Conservation (phyloP, 2,329 filamentous ascomycete genomes). For the Phaeosphaeriaceae sp. region DNA sequence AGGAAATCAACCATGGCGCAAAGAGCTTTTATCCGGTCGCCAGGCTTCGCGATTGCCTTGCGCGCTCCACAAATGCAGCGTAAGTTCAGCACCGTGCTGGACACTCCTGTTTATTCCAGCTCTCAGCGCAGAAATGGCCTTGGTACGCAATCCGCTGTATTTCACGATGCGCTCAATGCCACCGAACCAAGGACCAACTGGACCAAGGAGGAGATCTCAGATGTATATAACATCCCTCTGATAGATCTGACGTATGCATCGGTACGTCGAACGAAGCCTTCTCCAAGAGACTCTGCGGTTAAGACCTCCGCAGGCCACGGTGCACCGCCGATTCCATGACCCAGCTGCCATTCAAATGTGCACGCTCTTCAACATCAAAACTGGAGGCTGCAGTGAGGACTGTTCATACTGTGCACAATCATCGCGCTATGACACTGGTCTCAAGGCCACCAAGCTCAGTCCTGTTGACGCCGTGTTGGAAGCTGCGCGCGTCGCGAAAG, state of each 20-base stretch:
- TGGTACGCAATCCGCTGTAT: conserved; percentile 15
- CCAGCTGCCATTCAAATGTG: conserved; percentile 88
- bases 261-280: conserved; percentile 55
- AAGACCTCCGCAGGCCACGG: conserved; percentile 73
- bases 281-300: conserved; percentile 10
- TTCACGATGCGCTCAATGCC: conserved; percentile 64
- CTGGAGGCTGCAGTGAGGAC: conserved; percentile 89
- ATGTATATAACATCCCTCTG: conserved; percentile 82
- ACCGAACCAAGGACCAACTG: conserved; percentile 73
- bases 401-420: conserved; percentile 94
- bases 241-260: conserved; percentile 80
- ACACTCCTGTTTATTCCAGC: neutral
- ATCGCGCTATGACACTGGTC: conserved; percentile 78
- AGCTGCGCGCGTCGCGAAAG: conserved; percentile 78
- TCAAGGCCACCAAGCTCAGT: conserved; percentile 81
- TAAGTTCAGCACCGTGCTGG: neutral
- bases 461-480: conserved; percentile 81
- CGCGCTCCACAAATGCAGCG: neutral
- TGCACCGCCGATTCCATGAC: conserved; percentile 87
- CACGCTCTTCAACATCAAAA: conserved; percentile 97
- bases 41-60: neutral
- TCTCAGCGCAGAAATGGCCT: neutral
- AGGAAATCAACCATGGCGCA: neutral
- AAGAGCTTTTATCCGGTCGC: neutral
- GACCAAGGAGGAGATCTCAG: conserved; percentile 81